These are phyloP conservation scores for Leishmania tropica DNA, from an alignment of 208 protist genomes.

Conservation along the genomic window DNA sequence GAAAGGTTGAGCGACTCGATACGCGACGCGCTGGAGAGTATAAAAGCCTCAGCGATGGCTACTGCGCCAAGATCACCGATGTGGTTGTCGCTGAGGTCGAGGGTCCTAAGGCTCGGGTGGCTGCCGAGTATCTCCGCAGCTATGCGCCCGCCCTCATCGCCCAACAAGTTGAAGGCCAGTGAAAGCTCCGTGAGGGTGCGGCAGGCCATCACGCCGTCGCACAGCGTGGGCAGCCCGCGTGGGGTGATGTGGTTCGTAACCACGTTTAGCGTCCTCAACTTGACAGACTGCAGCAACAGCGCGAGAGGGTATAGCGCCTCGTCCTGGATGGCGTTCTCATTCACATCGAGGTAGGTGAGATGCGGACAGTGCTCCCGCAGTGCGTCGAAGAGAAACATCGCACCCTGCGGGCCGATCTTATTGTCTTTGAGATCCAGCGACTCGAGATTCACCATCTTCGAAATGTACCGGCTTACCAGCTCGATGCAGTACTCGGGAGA, in stretches of 20 bases:
- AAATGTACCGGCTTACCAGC: slow-evolving; percentile 56
- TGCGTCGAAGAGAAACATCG: slow-evolving; percentile 60
- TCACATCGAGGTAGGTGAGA: slow-evolving; percentile 78
- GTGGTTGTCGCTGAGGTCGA: slow-evolving; percentile 86
- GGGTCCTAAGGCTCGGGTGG: slow-evolving; percentile 53
- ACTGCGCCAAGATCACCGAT: slow-evolving; percentile 76
- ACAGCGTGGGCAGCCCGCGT: slow-evolving; percentile 71
- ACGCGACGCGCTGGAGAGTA: slow-evolving; percentile 46
- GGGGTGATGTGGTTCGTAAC: slow-evolving; percentile 83
- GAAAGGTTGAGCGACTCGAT: slow-evolving; percentile 75
- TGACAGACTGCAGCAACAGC: slow-evolving; percentile 46
- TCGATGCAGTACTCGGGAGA: slow-evolving; percentile 45
- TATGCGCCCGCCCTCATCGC: slow-evolving; percentile 57
- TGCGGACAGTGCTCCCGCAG: slow-evolving; percentile 61
- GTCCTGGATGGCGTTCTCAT: slow-evolving; percentile 85
- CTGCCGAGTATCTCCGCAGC: slow-evolving; percentile 52
- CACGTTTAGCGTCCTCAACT: slow-evolving; percentile 65
- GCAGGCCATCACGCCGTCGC: slow-evolving; percentile 66
- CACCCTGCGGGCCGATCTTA: slow-evolving; percentile 67
- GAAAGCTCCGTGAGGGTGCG: slow-evolving; percentile 58
- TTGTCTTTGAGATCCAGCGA: slow-evolving; percentile 88
- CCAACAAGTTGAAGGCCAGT: slow-evolving; percentile 81
- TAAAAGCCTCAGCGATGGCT: slow-evolving; percentile 58
- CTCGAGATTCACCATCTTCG: slow-evolving; percentile 60
- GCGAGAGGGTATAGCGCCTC: slow-evolving; percentile 66